Evolutionary conservation across 768 basidiomycete genomes (phyloP).

Genomic region (Calocera cornea): DNA sequence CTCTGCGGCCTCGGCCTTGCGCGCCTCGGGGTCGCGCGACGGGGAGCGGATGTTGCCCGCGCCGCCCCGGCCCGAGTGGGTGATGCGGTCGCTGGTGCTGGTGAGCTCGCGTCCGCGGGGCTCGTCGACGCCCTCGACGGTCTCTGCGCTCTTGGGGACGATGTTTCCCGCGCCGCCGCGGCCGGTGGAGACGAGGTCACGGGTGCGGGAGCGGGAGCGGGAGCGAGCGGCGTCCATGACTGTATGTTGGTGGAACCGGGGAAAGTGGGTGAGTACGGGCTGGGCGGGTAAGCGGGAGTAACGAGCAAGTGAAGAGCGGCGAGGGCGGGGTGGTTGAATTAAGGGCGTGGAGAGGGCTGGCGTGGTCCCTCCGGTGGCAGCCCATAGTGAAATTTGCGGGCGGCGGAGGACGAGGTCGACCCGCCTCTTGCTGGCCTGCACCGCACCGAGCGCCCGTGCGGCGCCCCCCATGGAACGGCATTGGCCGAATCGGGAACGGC

Average conservation of each 20-base stretch:
- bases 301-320: neutral
- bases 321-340: neutral
- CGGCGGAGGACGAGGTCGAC: neutral
- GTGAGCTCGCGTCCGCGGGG: neutral
- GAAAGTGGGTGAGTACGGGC: neutral
- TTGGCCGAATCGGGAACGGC: neutral
- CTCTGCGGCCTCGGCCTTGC: slow-evolving; percentile 13
- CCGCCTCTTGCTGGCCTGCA: too few species aligned
- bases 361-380: neutral
- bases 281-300: neutral
- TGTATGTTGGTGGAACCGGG: neutral
- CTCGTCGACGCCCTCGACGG: neutral
- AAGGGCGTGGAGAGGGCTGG: neutral
- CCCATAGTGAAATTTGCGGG: neutral
- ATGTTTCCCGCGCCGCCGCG: neutral
- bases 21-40: slow-evolving; percentile 37
- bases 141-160: neutral
- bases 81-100: slow-evolving; percentile 12
- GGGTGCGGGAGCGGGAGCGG: neutral
- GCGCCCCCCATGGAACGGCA: neutral
- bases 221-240: neutral
- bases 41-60: slow-evolving; percentile 74
- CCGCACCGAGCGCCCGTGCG: neutral
- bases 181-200: neutral
- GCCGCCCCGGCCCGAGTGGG: slow-evolving; percentile 57